Evolutionary conservation across 2,329 filamentous ascomycete genomes (phyloP).

Genomic region (Botryotinia globosa): DNA sequence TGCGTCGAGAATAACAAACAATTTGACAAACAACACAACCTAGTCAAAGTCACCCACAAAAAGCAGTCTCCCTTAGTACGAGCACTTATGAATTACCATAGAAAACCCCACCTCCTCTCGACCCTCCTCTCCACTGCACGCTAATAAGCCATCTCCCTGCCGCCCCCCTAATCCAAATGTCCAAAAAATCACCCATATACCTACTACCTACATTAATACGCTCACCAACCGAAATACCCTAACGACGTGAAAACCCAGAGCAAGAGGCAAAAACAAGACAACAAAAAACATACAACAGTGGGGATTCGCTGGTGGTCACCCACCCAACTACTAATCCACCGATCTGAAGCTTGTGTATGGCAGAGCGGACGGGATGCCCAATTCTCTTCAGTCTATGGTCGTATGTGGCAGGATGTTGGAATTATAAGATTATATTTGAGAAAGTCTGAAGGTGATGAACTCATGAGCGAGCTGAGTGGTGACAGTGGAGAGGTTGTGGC

Average conservation of each 20-base stretch:
- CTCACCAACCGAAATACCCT: too few relatives aligned
- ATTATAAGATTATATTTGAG: not conserved
- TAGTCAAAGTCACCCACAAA: not conserved
- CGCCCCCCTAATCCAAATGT: not conserved
- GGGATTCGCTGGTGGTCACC: not conserved
- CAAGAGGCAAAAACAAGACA: not conserved
- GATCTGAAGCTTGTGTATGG: not conserved
- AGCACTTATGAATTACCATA: not conserved
- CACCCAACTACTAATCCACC: not conserved
- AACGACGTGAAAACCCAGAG: not conserved
- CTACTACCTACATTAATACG: too few relatives aligned
- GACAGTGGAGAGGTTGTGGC: not conserved
- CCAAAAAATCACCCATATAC: not conserved
- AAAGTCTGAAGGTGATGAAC: fast-evolving
- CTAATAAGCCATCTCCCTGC: too few relatives aligned
- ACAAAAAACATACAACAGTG: not conserved
- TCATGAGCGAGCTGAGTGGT: not conserved
- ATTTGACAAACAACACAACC: too few relatives aligned
- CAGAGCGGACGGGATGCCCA: not conserved
- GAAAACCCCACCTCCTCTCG: too few relatives aligned
- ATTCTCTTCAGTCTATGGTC: not conserved
- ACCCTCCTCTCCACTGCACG: too few relatives aligned
- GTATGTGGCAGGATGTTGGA: not conserved
- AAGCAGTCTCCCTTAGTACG: not conserved
- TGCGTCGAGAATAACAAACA: not conserved